Conservation (phyloP, 176 grass and related monocot genomes). For the barley (Hordeum vulgare) region MorexV3_pseudomolecules_assembly NC_058520.1:417953930-417954429, state of each 20-base stretch:
- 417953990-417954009: background rate
- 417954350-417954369: background rate
- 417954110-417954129: no score
- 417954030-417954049: background rate
- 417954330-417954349: background rate
- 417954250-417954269: background rate
- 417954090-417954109: no score
- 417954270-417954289: background rate
- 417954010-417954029: conserved; percentile 14
- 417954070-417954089: background rate
- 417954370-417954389: background rate
- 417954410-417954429: background rate
- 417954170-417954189: background rate
- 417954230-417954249: background rate
- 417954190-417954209: background rate
- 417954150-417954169: background rate
- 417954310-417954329: no score
- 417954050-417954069: background rate
- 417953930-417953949: background rate
- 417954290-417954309: background rate
- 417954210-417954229: background rate
- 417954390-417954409: conserved; percentile 9
- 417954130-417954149: no score
- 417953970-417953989: background rate
- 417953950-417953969: background rate